These are phyloP conservation scores for Sporothrix pallida DNA, from an alignment of 2,329 filamentous ascomycete species.

Conservation along the genomic window DNA sequence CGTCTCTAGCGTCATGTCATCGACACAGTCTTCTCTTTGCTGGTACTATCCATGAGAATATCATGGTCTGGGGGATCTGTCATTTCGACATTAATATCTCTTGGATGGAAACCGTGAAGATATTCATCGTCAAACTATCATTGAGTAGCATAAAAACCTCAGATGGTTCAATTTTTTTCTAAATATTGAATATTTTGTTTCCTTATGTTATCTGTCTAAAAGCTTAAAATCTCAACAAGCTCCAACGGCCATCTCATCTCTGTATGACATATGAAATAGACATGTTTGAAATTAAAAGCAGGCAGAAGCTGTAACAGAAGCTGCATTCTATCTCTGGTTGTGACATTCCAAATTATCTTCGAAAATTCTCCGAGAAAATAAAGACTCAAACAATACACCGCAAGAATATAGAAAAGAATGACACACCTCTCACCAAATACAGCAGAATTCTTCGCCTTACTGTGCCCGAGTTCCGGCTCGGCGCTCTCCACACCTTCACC, in stretches of 20 bases:
- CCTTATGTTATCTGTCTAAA: background rate
- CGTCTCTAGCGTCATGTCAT: background rate
- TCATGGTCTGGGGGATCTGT: slow-evolving; percentile 24
- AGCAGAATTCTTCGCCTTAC: background rate
- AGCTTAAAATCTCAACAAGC: background rate
- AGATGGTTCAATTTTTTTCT: background rate
- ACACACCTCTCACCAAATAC: too few relatives aligned
- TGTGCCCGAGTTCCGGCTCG: slow-evolving; percentile 24
- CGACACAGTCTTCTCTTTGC: background rate
- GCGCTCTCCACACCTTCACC: background rate
- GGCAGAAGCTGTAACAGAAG: background rate
- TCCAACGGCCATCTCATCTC: background rate
- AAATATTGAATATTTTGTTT: background rate
- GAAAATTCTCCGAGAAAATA: slow-evolving; percentile 6
- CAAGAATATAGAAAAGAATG: too few relatives aligned
- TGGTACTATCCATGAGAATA: slow-evolving; percentile 18
- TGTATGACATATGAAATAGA: background rate
- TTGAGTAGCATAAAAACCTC: too few relatives aligned
- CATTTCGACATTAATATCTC: background rate
- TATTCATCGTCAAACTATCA: background rate
- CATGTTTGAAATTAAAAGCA: background rate
- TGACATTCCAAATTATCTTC: slow-evolving; percentile 2
- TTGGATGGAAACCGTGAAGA: background rate
- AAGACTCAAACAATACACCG: background rate
- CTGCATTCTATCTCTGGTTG: background rate